Base-by-base conservation (phyloP, 768 basidiomycete genomes). In the Lactarius trivialis region DNA sequence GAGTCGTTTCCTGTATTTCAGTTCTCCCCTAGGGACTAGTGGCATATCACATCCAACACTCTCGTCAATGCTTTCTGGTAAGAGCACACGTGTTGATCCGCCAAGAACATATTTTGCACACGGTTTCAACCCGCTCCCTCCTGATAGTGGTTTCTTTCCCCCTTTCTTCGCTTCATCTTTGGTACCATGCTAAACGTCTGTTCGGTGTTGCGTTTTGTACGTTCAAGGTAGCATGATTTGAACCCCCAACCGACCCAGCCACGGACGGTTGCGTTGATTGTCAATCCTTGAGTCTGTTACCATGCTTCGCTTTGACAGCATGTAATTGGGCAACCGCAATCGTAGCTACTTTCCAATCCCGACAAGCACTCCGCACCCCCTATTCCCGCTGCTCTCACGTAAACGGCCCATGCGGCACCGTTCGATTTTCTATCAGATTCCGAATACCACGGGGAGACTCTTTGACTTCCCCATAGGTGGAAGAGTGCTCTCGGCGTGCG, bases 1-100 rank as follows among this genome's bases (percentile, higher is more conserved):
- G 49, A 55, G 59, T 64, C 30, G 11, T 52, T 48, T 62, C 37
- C 32, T 65, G 66, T 66, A 55, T 50, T 64, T 51, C 24, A 34
- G 49, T 30, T 61, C 19, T 41, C 37, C 21, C 7, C 33, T 33
- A 33, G 34, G 39, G 45, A 63, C 37, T 53, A 41, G 61, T 43
- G 12, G 30, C 34, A 36, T 26, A 17, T 30, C n/a, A 41, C 50
- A 32, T 21, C 37, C 26, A 21, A 36, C 17, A 28, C 37, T 45
- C 24, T 56, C 37, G 37, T 43, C 49, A 19, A 15, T 9, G 50
- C 37, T 17, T 17, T 61, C 32, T 30, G 34, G 33, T 21, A 43
- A 52, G 39, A 21, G 43, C 8, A 33, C 56, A 39, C 51, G 34
- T 63, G 52, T 57, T 30, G 51, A 62, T 57, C 49, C 41, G 19